These are phyloP conservation scores for Irpex sp. DNA, from an alignment of 1,284 basidiomycete genomes.

Conservation along the genomic window DNA sequence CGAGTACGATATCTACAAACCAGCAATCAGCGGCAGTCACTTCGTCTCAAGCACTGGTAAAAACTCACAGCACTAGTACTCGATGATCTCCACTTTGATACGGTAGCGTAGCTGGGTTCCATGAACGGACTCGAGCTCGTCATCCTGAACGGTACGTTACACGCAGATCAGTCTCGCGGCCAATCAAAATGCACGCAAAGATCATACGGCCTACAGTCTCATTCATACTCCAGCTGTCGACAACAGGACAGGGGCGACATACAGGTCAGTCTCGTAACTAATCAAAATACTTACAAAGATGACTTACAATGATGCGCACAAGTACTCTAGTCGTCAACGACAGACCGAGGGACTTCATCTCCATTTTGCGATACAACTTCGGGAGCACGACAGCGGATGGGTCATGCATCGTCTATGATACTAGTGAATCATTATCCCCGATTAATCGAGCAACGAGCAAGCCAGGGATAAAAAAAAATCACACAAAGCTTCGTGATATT, in stretches of 20 bases:
- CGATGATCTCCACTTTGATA: conserved; percentile 49
- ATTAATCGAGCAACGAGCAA: background rate
- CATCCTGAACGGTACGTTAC: conserved; percentile 50
- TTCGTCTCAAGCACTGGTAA: too few species aligned
- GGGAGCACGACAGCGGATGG: conserved; percentile 81
- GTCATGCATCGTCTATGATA: conserved; percentile 82
- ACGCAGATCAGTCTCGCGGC: background rate
- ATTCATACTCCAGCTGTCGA: too few species aligned
- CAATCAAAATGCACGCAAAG: conserved; percentile 10
- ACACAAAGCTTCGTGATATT: conserved; percentile 69
- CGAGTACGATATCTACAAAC: too few species aligned
- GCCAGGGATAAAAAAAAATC: too few species aligned
- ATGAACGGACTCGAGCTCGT: conserved; percentile 70
- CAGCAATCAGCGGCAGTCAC: too few species aligned
- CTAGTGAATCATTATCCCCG: background rate
- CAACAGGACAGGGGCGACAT: too few species aligned
- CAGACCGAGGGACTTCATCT: conserved; percentile 72
- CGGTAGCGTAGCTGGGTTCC: conserved; percentile 55
- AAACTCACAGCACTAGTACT: conserved; percentile 58
- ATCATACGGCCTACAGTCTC: too few species aligned
- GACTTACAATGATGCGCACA: conserved; percentile 76
- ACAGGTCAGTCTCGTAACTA: background rate
- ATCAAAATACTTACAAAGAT: conserved; percentile 9
- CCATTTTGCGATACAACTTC: conserved; percentile 79
- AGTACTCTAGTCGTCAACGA: conserved; percentile 92